phyloP scores from a whole-genome alignment of 202 grass and related monocot genomes.

The Setaria italica region DNA sequence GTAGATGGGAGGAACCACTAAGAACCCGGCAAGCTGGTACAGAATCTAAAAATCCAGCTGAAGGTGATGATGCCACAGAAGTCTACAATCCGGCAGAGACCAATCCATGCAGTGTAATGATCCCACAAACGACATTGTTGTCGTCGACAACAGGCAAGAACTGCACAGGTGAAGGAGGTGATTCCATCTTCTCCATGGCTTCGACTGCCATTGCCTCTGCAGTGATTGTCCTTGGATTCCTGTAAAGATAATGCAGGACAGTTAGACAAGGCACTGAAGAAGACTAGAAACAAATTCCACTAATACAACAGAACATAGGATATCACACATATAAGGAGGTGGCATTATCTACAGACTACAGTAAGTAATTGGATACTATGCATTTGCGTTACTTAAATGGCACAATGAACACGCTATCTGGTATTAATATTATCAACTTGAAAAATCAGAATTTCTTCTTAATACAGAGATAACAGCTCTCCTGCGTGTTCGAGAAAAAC shows the following conservation, averaged over 20 bases:
- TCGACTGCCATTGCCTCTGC: slow-evolving; percentile 91
- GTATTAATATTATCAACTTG: neutral
- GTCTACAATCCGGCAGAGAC: slow-evolving; percentile 81
- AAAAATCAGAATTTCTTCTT: neutral
- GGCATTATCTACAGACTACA: neutral
- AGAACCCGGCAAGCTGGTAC: slow-evolving; percentile 16
- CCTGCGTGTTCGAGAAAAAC: neutral
- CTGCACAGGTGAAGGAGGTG: slow-evolving; percentile 87
- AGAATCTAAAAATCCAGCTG: slow-evolving; percentile 58
- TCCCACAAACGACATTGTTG: slow-evolving; percentile 71
- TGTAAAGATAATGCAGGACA: slow-evolving; percentile 26
- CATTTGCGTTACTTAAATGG: neutral
- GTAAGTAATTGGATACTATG: neutral
- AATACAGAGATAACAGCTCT: no score
- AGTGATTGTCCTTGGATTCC: slow-evolving; percentile 87
- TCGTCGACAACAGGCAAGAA: slow-evolving; percentile 88
- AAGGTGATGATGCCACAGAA: slow-evolving; percentile 24
- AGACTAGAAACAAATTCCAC: neutral
- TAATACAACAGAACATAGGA: neutral
- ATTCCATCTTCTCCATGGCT: slow-evolving; percentile 98
- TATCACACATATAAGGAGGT: neutral
- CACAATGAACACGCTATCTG: neutral
- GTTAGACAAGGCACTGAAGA: slow-evolving; percentile 6
- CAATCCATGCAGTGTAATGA: slow-evolving; percentile 88
- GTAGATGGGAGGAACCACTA: neutral